These are phyloP conservation scores for Didymellaceae sp. DNA, from an alignment of 2,329 filamentous ascomycete genomes.

Conservation along the genomic window DNA sequence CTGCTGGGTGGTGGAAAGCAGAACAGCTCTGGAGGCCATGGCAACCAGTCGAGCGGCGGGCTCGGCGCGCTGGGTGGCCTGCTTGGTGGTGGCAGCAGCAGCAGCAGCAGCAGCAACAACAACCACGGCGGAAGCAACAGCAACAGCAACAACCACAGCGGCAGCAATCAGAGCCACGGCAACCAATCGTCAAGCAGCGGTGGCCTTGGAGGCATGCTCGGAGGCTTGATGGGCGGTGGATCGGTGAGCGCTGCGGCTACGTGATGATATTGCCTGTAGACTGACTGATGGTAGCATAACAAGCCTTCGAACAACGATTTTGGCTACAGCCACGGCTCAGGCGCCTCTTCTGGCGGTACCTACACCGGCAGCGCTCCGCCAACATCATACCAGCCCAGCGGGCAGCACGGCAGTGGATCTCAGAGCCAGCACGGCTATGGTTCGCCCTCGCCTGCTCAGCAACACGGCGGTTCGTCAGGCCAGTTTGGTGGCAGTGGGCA, in stretches of 20 bases:
- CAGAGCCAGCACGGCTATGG: slow-evolving; percentile 30
- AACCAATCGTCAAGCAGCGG: slow-evolving; percentile 9
- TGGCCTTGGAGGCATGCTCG: slow-evolving; percentile 39
- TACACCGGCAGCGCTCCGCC: slow-evolving; percentile 70
- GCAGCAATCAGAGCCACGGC: slow-evolving; percentile 9
- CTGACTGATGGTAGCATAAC: slow-evolving; percentile 34
- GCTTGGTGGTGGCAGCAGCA: slow-evolving; percentile 5
- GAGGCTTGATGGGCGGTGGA: slow-evolving; percentile 46
- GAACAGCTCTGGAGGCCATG: slow-evolving; percentile 41
- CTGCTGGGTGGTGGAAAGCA: slow-evolving; percentile 50
- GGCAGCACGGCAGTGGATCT: slow-evolving; percentile 30
- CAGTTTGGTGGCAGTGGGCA: slow-evolving; percentile 19
- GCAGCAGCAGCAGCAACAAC: slow-evolving; percentile 8
- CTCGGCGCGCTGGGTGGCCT: slow-evolving; percentile 33
- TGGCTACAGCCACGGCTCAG: slow-evolving; percentile 64
- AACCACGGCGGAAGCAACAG: slow-evolving; percentile 7
- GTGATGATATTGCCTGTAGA: neutral
- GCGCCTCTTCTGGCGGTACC: slow-evolving; percentile 55
- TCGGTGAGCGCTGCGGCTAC: slow-evolving; percentile 34
- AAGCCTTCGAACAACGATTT: slow-evolving; percentile 55
- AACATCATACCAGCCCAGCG: slow-evolving; percentile 62
- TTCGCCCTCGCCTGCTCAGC: slow-evolving; percentile 27
- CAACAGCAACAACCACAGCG: slow-evolving; percentile 1
- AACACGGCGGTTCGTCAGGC: slow-evolving; percentile 20
- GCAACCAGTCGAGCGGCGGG: slow-evolving; percentile 16